Base-by-base conservation (phyloP, 768 basidiomycete species). In the Agaricus blazei region DNA sequence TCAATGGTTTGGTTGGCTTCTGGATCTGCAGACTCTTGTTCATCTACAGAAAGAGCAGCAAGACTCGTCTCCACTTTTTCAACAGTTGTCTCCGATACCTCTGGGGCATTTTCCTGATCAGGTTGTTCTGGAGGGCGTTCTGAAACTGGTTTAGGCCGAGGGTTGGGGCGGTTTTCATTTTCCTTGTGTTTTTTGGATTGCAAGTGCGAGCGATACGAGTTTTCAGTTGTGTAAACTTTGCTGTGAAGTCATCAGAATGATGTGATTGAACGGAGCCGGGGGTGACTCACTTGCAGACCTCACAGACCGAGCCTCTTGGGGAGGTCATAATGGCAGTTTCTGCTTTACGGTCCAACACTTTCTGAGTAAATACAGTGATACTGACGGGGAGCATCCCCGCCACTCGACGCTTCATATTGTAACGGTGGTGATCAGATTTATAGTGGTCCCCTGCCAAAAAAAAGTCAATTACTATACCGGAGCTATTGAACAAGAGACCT, bases 321-420 rank as follows among this genome's bases (percentile, higher is more conserved):
- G 88, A 81, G 2, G 82, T 75, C 66, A 76, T 77, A 49, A 88
- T 73, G 0, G 88, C 85, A 1, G 88, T 90, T 70, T 94, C 88
- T 43, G 82, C 77, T 14, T 83, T 75, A 61, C 91, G 74, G 59
- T 96, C 90, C 28, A 88, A 67, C 11, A 97, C 88, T 65, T 98
- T 98, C 64, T 92, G 82, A 62, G 94, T 87, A 73, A 98, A 99
- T 1, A 86, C 62, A 6, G 77, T 70, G 0, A 78, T 81, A 56
- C 83, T 85, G 63, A 99, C 84, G 2, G 96, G 94, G 8, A 92
- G 88, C 1, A 99, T 79, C 4, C 81, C 83, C 2, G 96, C 95
- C 15, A 98, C 90, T 28, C 93, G 85, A 60, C 95, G 88, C 76
- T 96, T 96, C 85, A 98, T 93, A 67, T 99, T 99, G 73, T 99